Evolutionary conservation across 306 rosid genomes (phyloP).

Genomic region (Ammopiptanthus mongolicus): DNA sequence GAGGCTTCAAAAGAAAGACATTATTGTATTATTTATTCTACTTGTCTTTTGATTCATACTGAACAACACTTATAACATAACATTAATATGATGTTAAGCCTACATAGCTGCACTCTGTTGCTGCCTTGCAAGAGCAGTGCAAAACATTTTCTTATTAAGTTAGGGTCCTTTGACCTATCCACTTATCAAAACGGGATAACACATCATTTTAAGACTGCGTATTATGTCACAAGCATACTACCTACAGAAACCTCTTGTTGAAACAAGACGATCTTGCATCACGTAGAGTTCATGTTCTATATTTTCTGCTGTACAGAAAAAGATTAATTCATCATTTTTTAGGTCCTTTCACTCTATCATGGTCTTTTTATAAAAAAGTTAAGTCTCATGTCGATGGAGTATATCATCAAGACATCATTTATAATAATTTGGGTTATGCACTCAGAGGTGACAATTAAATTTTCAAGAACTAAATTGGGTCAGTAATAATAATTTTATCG

Average conservation of each 20-base stretch:
- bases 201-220: not conserved
- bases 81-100: not conserved
- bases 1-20: not conserved
- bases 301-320: not conserved
- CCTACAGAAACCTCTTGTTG: not conserved
- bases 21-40: not conserved
- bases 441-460: too few relatives aligned
- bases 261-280: not conserved
- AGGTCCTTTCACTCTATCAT: conserved; percentile 29
- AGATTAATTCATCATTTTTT: not conserved
- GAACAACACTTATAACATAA: not conserved
- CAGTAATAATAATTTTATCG: too few relatives aligned
- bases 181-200: conserved; percentile 8
- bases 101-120: not conserved
- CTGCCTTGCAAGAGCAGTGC: not conserved
- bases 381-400: too few relatives aligned
- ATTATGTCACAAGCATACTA: not conserved
- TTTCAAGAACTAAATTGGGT: too few relatives aligned
- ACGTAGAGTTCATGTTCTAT: not conserved
- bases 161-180: not conserved
- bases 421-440: too few relatives aligned
- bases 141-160: not conserved
- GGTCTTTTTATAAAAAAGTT: too few relatives aligned
- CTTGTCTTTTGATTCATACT: not conserved
- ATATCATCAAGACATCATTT: too few relatives aligned